Percentiles rank a stretch among this genome's conserved stretches.
phyloP scores from a whole-genome alignment of 1,284 basidiomycete genomes.

The Trichosporon coremiiforme region DNA sequence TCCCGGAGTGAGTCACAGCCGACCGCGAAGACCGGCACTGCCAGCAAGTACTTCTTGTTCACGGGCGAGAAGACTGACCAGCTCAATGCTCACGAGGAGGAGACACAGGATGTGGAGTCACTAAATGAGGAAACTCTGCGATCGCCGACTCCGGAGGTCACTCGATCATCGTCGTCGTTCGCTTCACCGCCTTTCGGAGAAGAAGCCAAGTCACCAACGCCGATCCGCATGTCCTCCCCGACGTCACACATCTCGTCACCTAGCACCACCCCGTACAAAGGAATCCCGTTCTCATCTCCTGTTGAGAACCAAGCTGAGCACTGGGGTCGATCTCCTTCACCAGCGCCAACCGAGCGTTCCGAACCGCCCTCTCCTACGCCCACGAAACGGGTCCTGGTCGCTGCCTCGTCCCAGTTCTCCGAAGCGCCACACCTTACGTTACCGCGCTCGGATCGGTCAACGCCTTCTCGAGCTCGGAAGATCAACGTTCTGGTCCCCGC shows the following conservation, averaged over 20 bases:
- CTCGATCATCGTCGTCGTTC: slow-evolving; percentile 34
- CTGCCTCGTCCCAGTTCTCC: slow-evolving; percentile 24
- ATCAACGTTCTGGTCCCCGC: slow-evolving; percentile 31
- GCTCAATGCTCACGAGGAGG: slow-evolving; percentile 37
- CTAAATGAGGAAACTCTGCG: slow-evolving; percentile 17
- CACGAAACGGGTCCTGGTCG: slow-evolving; percentile 19
- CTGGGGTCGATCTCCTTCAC: background rate
- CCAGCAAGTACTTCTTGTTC: slow-evolving; percentile 49
- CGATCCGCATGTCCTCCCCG: slow-evolving; percentile 19
- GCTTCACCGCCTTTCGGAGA: slow-evolving; percentile 17
- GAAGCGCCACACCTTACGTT: slow-evolving; percentile 11
- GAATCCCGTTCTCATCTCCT: slow-evolving; percentile 19
- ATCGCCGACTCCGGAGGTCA: slow-evolving; percentile 21
- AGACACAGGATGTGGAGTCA: slow-evolving; percentile 23
- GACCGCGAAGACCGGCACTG: background rate
- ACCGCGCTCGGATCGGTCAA: slow-evolving; percentile 10
- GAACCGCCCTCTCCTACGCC: slow-evolving; percentile 29
- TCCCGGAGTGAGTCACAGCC: slow-evolving; percentile 18
- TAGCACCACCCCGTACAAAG: slow-evolving; percentile 18
- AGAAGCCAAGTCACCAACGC: slow-evolving; percentile 19
- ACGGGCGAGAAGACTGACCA: slow-evolving; percentile 14
- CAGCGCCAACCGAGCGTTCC: background rate
- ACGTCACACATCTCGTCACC: slow-evolving; percentile 26
- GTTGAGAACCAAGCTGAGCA: background rate
- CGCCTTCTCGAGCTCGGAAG: background rate